Evolutionary conservation across 345 rosid species (phyloP).

Genomic region (Populus ilicifolia): DNA sequence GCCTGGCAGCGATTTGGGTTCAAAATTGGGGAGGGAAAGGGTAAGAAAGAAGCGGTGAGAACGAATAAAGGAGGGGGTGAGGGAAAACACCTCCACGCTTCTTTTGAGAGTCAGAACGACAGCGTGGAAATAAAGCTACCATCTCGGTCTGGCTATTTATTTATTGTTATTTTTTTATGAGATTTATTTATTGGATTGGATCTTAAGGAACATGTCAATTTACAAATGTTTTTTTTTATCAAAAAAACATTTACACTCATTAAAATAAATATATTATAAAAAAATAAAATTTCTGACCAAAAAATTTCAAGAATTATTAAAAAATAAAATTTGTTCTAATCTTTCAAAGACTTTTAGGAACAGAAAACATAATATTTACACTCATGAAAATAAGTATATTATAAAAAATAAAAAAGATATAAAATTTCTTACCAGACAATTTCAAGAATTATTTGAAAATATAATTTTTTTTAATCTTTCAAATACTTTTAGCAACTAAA

Average conservation of each 20-base stretch:
- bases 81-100: not conserved
- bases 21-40: slow-evolving; percentile 18
- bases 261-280: no score
- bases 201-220: not conserved
- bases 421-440: no score
- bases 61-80: not conserved
- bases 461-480: no score
- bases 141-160: not conserved
- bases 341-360: no score
- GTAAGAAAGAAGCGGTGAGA: not conserved
- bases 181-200: not conserved
- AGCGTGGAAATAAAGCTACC: slow-evolving; percentile 28
- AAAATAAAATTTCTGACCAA: no score
- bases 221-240: no score
- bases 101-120: slow-evolving; percentile 1
- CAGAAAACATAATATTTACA: not conserved
- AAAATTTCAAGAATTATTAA: no score
- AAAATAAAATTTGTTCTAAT: no score
- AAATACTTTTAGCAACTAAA: not conserved
- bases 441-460: no score
- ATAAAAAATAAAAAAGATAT: no score
- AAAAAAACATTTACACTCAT: no score
- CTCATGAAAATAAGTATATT: no score
- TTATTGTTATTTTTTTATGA: not conserved
- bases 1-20: not conserved